Conservation (phyloP, 441 rosid species). For the Sinapis alba region DNA sequence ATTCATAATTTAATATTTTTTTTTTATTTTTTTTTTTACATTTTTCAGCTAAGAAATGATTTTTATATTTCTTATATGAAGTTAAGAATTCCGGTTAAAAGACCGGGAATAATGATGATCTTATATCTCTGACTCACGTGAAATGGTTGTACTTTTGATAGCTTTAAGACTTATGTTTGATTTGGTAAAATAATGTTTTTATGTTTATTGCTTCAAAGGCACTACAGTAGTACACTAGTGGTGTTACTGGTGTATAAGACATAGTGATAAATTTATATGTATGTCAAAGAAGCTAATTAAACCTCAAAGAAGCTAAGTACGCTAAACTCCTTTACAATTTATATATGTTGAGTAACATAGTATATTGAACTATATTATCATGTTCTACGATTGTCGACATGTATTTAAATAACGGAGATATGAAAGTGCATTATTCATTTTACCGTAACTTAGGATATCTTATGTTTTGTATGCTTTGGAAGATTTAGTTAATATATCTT, state of each 20-base stretch:
- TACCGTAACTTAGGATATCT: not conserved
- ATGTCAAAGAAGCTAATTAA: too few species aligned
- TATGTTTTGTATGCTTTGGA: not conserved
- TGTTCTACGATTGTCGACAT: not conserved
- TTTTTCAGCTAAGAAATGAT: too few species aligned
- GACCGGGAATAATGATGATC: too few species aligned
- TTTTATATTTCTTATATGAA: too few species aligned
- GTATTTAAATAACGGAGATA: slow-evolving; percentile 1
- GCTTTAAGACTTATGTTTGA: not conserved
- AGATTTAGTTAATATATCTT: not conserved
- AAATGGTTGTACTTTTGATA: not conserved
- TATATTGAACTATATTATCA: not conserved
- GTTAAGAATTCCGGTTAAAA: too few species aligned
- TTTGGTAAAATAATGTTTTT: too few species aligned
- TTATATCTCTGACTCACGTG: not conserved
- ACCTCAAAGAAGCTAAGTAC: not conserved
- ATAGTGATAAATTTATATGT: too few species aligned
- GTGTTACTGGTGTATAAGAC: too few species aligned
- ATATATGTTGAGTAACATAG: not conserved
- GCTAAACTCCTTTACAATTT: not conserved
- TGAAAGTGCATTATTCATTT: not conserved
- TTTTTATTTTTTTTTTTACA: too few species aligned
- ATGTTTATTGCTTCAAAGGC: too few species aligned
- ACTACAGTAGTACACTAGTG: too few species aligned
- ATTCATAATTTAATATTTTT: too few species aligned